A percentile compares a stretch with the other conserved stretches of the same genome.
Conservation (phyloP, 164 flowering plant species). For the Vitis labrusca region DNA sequence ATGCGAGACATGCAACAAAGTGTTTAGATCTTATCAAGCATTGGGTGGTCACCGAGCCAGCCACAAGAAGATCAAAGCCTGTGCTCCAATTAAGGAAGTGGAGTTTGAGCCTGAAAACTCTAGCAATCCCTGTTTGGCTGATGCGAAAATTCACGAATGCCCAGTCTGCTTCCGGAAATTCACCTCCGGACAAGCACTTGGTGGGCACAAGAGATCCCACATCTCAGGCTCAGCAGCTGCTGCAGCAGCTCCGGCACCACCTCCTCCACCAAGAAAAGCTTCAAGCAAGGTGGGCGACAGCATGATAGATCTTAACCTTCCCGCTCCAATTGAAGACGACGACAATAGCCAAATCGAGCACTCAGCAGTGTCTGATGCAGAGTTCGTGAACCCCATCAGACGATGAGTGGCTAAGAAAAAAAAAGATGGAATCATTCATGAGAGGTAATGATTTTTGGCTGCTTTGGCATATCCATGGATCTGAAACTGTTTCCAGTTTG, state of each 20-base stretch:
- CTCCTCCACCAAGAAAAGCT: background rate
- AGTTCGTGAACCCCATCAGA: slow-evolving; percentile 8
- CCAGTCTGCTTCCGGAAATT: slow-evolving; percentile 74
- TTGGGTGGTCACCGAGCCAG: slow-evolving; percentile 90
- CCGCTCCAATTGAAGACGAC: slow-evolving; percentile 73
- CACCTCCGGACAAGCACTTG: slow-evolving; percentile 84
- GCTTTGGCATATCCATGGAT: slow-evolving; percentile 6
- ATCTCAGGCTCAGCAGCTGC: slow-evolving; percentile 19
- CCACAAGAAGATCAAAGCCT: slow-evolving; percentile 64
- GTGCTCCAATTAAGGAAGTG: slow-evolving; percentile 2
- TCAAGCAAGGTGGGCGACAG: slow-evolving; percentile 26
- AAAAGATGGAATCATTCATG: no score
- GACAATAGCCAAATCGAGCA: slow-evolving; percentile 53
- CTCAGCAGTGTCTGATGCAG: slow-evolving; percentile 42
- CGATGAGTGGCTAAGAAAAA: slow-evolving; percentile 1
- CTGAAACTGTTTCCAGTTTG: slow-evolving; percentile 6
- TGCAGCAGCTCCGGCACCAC: background rate
- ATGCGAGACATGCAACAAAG: slow-evolving; percentile 79
- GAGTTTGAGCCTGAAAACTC: slow-evolving; percentile 13
- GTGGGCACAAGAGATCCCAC: slow-evolving; percentile 92
- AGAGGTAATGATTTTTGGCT: slow-evolving; percentile 2
- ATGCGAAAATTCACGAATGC: slow-evolving; percentile 61
- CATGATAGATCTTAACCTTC: slow-evolving; percentile 82
- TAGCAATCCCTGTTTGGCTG: slow-evolving; percentile 13
- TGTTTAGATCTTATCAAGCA: slow-evolving; percentile 79